These are phyloP conservation scores for Chaetomium globosum DNA, from an alignment of 2,329 filamentous ascomycete genomes.

Conservation along the genomic window DNA sequence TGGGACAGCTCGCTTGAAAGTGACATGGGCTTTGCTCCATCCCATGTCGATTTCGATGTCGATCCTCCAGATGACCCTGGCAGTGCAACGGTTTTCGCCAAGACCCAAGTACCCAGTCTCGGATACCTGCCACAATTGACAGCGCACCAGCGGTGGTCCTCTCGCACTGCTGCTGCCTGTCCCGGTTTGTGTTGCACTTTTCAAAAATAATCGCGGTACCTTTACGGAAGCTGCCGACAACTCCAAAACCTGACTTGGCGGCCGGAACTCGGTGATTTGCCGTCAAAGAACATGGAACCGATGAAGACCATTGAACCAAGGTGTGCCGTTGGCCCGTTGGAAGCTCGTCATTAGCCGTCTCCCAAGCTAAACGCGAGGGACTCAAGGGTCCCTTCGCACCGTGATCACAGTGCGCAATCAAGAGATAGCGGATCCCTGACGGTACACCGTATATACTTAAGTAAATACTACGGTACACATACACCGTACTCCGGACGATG, in stretches of 20 bases:
- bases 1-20: constrained; percentile 1
- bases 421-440: neutral
- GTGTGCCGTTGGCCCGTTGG: constrained; percentile 13
- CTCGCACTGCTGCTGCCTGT: constrained; percentile 4
- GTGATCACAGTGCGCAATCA: constrained; percentile 1
- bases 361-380: constrained; percentile 5
- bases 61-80: constrained; percentile 14
- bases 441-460: neutral
- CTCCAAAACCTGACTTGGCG: neutral
- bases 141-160: too few species aligned
- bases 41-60: constrained; percentile 15
- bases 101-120: constrained; percentile 12
- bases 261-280: constrained; percentile 22
- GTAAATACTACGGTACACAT: too few species aligned
- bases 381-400: neutral
- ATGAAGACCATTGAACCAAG: constrained; percentile 16
- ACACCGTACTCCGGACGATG: neutral
- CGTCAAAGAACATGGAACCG: constrained; percentile 6
- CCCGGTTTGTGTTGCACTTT: neutral
- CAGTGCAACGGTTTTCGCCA: constrained; percentile 21
- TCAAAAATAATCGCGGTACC: neutral
- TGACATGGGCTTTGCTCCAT: neutral
- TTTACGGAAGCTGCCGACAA: neutral
- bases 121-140: constrained; percentile 1
- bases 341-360: constrained; percentile 12